Evolutionary conservation across 192 early-diverging fungal species (phyloP).

Genomic region (Dissophora globulifera): DNA sequence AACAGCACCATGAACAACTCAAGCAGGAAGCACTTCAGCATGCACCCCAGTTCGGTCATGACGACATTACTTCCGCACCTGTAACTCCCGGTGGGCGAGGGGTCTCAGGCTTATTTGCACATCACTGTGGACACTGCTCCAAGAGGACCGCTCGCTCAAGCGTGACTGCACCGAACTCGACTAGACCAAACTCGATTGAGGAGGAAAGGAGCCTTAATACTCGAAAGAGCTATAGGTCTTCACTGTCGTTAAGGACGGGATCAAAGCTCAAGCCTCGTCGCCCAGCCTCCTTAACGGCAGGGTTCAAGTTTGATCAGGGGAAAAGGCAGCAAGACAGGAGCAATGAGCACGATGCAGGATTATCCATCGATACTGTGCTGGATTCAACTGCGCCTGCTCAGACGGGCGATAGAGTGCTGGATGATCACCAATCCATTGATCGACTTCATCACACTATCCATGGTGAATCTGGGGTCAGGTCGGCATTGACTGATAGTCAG

Average conservation of each 20-base stretch:
- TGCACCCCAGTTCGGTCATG: slow-evolving; percentile 16
- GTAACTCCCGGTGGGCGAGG: slow-evolving; percentile 19
- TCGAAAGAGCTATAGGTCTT: slow-evolving; percentile 40
- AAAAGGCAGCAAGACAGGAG: slow-evolving; percentile 2
- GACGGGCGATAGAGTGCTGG: too few species aligned
- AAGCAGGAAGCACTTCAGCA: slow-evolving; percentile 25
- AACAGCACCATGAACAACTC: slow-evolving; percentile 18
- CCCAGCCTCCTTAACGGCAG: slow-evolving; percentile 26
- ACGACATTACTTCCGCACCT: slow-evolving; percentile 25
- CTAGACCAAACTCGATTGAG: slow-evolving; percentile 34
- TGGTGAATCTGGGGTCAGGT: neutral
- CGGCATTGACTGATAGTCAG: slow-evolving; percentile 18
- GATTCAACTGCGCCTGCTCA: too few species aligned
- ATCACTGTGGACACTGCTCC: slow-evolving; percentile 17
- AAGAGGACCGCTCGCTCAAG: slow-evolving; percentile 4
- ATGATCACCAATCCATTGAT: too few species aligned
- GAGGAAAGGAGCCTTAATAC: slow-evolving; percentile 41
- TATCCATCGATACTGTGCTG: too few species aligned
- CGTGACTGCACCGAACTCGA: slow-evolving; percentile 15
- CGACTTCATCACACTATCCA: neutral
- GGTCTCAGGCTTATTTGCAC: slow-evolving; percentile 19
- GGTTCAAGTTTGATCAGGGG: slow-evolving; percentile 17
- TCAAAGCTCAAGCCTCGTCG: slow-evolving; percentile 24
- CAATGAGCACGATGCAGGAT: too few species aligned
- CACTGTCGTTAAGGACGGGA: slow-evolving; percentile 23